These are phyloP conservation scores for Xylaria sp. DNA, from an alignment of 2,329 filamentous ascomycete genomes.

Conservation along the genomic window DNA sequence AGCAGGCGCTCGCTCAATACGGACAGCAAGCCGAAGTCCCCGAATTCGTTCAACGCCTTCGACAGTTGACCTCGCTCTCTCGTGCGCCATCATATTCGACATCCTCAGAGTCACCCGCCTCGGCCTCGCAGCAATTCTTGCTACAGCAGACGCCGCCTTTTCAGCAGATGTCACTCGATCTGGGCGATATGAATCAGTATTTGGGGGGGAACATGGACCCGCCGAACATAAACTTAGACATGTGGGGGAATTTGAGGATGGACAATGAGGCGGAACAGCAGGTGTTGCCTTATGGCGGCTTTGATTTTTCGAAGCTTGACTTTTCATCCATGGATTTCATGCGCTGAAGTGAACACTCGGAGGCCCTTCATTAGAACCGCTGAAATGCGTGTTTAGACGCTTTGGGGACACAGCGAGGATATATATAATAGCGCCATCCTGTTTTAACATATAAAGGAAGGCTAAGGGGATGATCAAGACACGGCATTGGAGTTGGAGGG, in stretches of 20 bases:
- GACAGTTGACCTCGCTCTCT: conserved; percentile 23
- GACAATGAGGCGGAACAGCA: conserved; percentile 29
- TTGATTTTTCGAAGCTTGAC: conserved; percentile 33
- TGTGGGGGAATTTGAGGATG: conserved; percentile 37
- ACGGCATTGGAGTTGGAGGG: conserved; percentile 4
- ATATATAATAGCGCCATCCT: neutral
- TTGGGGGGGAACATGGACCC: conserved; percentile 15
- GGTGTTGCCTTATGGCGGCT: conserved; percentile 21
- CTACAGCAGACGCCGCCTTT: conserved; percentile 26
- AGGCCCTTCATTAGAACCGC: neutral
- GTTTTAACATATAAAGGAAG: neutral
- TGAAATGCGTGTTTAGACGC: neutral
- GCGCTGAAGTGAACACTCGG: neutral
- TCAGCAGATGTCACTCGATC: conserved; percentile 26
- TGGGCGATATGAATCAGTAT: conserved; percentile 27
- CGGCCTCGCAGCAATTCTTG: conserved; percentile 24
- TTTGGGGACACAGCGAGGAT: neutral
- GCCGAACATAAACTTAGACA: conserved; percentile 31
- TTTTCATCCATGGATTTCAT: conserved; percentile 26
- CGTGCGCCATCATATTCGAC: conserved; percentile 19
- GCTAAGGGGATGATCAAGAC: neutral
- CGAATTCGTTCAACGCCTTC: conserved; percentile 35
- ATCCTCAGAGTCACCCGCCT: conserved; percentile 10
- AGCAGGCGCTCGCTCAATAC: conserved; percentile 32
- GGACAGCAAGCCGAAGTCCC: conserved; percentile 32